Percentiles rank a stretch among this genome's conserved stretches.
phyloP scores from a whole-genome alignment of 192 early-diverging fungal species.

The Paraglomus occultum region DNA sequence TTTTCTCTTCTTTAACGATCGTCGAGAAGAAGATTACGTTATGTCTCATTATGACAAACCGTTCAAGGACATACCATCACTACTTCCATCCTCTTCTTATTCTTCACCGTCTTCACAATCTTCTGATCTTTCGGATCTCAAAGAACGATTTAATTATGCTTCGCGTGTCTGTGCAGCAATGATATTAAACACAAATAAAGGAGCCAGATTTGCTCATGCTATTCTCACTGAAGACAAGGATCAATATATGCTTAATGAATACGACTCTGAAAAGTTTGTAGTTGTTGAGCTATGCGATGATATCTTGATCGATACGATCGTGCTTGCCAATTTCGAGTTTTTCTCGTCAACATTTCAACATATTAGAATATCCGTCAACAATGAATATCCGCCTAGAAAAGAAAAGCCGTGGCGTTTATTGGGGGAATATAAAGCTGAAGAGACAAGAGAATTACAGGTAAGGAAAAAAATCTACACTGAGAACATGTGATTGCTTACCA shows the following conservation, averaged over 20 bases:
- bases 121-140: too few relatives aligned
- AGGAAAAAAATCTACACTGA: too few relatives aligned
- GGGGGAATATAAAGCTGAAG: conserved; percentile 80
- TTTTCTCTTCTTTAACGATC: too few relatives aligned
- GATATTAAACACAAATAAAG: conserved; percentile 79
- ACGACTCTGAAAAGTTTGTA: conserved; percentile 79
- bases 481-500: too few relatives aligned
- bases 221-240: conserved; percentile 92
- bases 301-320: conserved; percentile 86
- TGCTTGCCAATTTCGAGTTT: conserved; percentile 95
- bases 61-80: too few relatives aligned
- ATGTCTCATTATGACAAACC: too few relatives aligned
- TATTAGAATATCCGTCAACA: conserved; percentile 73
- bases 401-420: conserved; percentile 76
- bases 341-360: conserved; percentile 94
- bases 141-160: conserved; percentile 90
- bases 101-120: too few relatives aligned
- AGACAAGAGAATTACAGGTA: conserved; percentile 84
- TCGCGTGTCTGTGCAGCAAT: conserved; percentile 92
- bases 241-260: conserved; percentile 93
- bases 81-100: too few relatives aligned
- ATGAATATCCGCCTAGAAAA: conserved; percentile 71
- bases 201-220: conserved; percentile 74
- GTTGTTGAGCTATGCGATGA: conserved; percentile 94
- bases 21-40: too few relatives aligned